Evolutionary conservation across 176 grass and related monocot genomes (phyloP).

Genomic region (Typha latifolia): DNA sequence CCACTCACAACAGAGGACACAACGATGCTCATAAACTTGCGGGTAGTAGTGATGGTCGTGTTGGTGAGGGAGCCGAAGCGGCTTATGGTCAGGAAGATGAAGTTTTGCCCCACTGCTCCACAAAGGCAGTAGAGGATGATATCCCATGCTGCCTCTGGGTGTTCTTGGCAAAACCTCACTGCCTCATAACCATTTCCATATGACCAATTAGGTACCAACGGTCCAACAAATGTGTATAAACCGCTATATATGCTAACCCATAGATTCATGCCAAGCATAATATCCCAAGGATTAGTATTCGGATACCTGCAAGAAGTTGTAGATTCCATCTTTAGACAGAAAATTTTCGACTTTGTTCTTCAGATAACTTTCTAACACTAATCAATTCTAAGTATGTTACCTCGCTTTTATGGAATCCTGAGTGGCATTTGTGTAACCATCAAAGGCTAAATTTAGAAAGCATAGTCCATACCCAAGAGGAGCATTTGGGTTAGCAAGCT

Average conservation of each 20-base stretch:
- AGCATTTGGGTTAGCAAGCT: constrained; percentile 95
- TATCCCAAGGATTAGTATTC: constrained; percentile 91
- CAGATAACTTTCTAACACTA: constrained; percentile 25
- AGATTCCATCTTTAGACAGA: constrained; percentile 26
- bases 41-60: constrained; percentile 90
- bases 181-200: constrained; percentile 20
- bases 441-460: constrained; percentile 98
- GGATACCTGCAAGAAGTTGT: constrained; percentile 45
- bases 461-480: constrained; percentile 86
- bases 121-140: constrained; percentile 24
- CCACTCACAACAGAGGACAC: constrained; percentile 77
- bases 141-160: constrained; percentile 30
- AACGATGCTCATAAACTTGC: constrained; percentile 55
- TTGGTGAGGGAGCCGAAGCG: constrained; percentile 89
- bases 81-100: constrained; percentile 98
- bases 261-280: constrained; percentile 99
- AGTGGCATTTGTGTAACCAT: constrained; percentile 95
- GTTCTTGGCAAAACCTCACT: constrained; percentile 17
- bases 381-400: constrained; percentile 24
- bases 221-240: constrained; percentile 69
- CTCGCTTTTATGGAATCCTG: constrained; percentile 95
- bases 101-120: constrained; percentile 33
- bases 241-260: constrained; percentile 92
- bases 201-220: constrained; percentile 20
- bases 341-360: constrained; percentile 7